Evolutionary conservation across 805 yeast species (phyloP), one percentile per base, ranked within the genome.

Genomic region (Starmerella sp.): DNA sequence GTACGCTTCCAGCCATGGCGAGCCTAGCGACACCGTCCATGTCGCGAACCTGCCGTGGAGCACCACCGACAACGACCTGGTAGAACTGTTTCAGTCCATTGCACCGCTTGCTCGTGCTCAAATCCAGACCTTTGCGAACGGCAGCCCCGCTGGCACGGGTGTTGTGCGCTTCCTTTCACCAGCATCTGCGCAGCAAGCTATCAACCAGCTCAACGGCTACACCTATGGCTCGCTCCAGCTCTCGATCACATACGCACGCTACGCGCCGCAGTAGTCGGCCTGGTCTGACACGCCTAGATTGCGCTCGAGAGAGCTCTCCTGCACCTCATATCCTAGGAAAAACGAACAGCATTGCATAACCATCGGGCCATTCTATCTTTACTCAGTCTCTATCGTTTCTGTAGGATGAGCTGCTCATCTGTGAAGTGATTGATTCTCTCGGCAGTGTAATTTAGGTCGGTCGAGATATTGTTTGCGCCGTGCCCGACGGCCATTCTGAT

Each of bases 11-110:
- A 86, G 84, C 1, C 72, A 75, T 46, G 88, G 87, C 44, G 77
- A 72, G 41, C 80, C 79, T 50, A 82, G 81, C 50, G 78, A 74
- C 36, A 75, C 78, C 28, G 77, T 91, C 46, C 84, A 71, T 66
- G 89, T 85, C 28, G 77, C 76, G 46, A 91, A 91, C 72, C 74
- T 91, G 65, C 97, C 97, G 34, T 87, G 80, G 76, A 83, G 89
- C 52, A 90, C 97, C n/a, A 80, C 88, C 35, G 82, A 83, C 61
- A 82, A 83, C 55, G 97, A 91, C 69, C 76, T 91, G 60, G 79
- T 75, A 60, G 96, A 90, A 61, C 76, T 91, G 56, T 90, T 90
- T 67, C 91, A 84, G 67, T 83, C 91, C 38, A 79, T 89, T 53
- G 95, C 96, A 28, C 72, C 77, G 49, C 87, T 91, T 15, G 73